Evolutionary conservation across 768 basidiomycete genomes (phyloP).

Genomic region (Rhodotorula paludigena): DNA sequence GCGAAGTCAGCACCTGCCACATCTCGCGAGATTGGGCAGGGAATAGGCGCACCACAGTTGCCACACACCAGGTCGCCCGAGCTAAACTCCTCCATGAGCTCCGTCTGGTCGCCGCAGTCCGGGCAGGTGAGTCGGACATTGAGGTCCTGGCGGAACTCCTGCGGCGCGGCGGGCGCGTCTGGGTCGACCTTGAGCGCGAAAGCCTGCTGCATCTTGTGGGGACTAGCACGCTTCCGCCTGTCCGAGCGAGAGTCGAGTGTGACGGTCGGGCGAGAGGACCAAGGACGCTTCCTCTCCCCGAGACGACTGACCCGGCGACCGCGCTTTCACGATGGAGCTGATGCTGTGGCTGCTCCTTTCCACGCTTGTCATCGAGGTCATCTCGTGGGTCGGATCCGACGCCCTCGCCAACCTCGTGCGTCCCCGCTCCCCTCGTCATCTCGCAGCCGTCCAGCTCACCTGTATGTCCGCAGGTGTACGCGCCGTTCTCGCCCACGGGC

Average conservation of each 20-base stretch:
- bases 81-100: slow-evolving; percentile 91
- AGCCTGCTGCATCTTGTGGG: slow-evolving; percentile 2
- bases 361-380: slow-evolving; percentile 14
- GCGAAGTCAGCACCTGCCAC: neutral
- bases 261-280: too few species aligned
- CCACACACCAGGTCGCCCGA: slow-evolving; percentile 96
- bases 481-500: slow-evolving; percentile 57
- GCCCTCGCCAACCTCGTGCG: slow-evolving; percentile 24
- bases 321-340: slow-evolving; percentile 24
- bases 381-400: slow-evolving; percentile 31
- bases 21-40: neutral
- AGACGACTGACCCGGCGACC: neutral
- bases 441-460: neutral
- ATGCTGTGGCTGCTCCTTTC: slow-evolving; percentile 10
- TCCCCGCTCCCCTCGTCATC: neutral
- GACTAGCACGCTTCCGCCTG: too few species aligned
- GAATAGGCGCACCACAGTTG: slow-evolving; percentile 56
- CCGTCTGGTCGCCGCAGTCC: slow-evolving; percentile 86
- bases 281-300: too few species aligned
- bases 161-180: slow-evolving; percentile 6
- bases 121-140: slow-evolving; percentile 63
- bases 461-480: slow-evolving; percentile 6
- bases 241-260: too few species aligned
- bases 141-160: slow-evolving; percentile 35
- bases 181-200: slow-evolving; percentile 36